Conservation (phyloP, 2,329 filamentous ascomycete genomes). For the Pyrenophora graminea region DNA sequence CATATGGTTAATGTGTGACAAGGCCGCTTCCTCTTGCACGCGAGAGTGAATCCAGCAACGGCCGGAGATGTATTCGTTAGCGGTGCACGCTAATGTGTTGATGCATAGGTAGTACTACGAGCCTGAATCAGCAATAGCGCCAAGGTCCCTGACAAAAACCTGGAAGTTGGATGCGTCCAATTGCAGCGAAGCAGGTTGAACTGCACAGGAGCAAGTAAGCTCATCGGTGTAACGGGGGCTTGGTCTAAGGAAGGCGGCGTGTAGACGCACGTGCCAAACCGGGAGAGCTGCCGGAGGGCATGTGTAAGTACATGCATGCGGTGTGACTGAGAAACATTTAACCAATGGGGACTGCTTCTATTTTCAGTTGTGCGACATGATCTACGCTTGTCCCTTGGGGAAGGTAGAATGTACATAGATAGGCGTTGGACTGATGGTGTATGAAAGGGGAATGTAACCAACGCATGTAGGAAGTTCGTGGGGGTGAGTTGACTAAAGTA, state of each 20-base stretch:
- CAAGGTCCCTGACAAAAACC: not conserved
- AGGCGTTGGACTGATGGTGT: conserved; percentile 1
- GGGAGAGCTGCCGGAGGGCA: not conserved
- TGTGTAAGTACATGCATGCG: conserved; percentile 4
- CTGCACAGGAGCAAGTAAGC: not conserved
- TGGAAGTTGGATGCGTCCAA: not conserved
- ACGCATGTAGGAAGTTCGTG: not conserved
- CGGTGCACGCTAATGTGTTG: not conserved
- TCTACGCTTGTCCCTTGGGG: conserved; percentile 10
- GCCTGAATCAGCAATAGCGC: not conserved
- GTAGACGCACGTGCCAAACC: not conserved
- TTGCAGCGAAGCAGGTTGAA: not conserved
- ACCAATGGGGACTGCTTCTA: conserved; percentile 2
- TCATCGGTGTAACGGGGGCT: not conserved
- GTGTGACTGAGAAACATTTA: conserved; percentile 1
- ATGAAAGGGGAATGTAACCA: not conserved
- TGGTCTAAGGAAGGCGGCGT: not conserved
- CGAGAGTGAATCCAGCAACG: not conserved
- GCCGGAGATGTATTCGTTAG: conserved; percentile 2
- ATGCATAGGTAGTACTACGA: not conserved
- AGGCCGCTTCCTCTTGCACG: not conserved
- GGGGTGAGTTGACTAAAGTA: not conserved
- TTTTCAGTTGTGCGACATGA: not conserved
- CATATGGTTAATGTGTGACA: too few species aligned
- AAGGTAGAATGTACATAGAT: conserved; percentile 7